Evolutionary conservation across 2,329 filamentous ascomycete species (phyloP).

Genomic region (Tolypocladium tundrense): DNA sequence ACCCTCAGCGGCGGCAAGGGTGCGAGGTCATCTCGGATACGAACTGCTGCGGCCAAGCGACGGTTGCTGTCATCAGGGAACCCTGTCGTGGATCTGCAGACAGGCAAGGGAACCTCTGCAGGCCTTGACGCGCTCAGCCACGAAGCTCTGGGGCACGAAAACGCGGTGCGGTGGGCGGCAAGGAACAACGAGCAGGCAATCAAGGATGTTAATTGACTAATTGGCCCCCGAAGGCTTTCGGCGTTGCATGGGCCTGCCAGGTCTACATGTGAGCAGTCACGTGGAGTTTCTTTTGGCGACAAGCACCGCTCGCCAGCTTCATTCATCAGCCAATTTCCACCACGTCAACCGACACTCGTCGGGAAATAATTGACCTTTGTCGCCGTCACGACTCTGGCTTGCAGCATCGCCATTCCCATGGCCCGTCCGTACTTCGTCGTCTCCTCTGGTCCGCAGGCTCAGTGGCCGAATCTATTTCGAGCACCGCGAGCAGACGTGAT

Average conservation of each 20-base stretch:
- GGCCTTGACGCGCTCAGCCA: background rate
- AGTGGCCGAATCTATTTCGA: background rate
- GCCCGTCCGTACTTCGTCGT: background rate
- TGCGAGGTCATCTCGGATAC: background rate
- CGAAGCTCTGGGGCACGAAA: background rate
- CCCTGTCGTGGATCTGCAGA: background rate
- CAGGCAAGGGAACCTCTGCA: background rate
- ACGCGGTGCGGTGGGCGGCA: background rate
- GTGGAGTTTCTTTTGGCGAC: background rate
- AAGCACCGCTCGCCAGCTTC: background rate
- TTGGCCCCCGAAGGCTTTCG: background rate
- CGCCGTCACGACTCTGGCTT: background rate
- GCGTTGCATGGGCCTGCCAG: conserved; percentile 1
- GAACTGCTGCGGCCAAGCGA: background rate
- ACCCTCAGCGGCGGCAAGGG: background rate
- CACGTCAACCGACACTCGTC: background rate
- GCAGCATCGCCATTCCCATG: too few species aligned
- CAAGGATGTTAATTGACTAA: background rate
- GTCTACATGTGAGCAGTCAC: background rate
- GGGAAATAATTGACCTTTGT: background rate
- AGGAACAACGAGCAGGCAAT: background rate
- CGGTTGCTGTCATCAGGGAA: background rate
- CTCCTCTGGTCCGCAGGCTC: background rate
- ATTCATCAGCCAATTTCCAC: background rate
- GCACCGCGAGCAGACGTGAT: background rate